Evolutionary conservation across 2,329 filamentous ascomycete genomes (phyloP).

Genomic region (Whalleya microplaca): DNA sequence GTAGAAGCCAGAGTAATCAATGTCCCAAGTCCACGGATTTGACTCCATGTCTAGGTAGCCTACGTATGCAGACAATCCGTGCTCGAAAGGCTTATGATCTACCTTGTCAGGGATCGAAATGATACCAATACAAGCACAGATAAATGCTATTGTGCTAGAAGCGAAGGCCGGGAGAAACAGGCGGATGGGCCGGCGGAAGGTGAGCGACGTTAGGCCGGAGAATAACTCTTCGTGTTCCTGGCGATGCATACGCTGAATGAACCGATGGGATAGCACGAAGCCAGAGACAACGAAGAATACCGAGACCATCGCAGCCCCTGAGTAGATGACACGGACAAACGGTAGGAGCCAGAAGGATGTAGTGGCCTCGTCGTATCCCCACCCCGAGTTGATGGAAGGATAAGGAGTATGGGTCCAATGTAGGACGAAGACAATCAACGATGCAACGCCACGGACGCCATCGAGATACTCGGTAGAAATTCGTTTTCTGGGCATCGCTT

Average conservation of each 20-base stretch:
- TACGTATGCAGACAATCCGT: slow-evolving; percentile 32
- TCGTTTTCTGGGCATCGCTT: slow-evolving; percentile 18
- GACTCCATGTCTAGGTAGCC: slow-evolving; percentile 36
- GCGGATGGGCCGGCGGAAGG: slow-evolving; percentile 46
- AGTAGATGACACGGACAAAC: slow-evolving; percentile 43
- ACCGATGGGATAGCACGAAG: slow-evolving; percentile 45
- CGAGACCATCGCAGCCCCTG: slow-evolving; percentile 45
- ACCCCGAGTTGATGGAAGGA: slow-evolving; percentile 36
- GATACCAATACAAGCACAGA: slow-evolving; percentile 33
- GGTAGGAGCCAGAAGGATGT: slow-evolving; percentile 41
- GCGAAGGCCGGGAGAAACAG: slow-evolving; percentile 46
- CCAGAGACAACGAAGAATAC: slow-evolving; percentile 49
- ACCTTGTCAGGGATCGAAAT: slow-evolving; percentile 31
- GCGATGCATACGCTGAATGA: slow-evolving; percentile 38
- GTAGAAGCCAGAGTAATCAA: slow-evolving; percentile 36
- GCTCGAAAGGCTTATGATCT: slow-evolving; percentile 31
- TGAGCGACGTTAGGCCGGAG: slow-evolving; percentile 41
- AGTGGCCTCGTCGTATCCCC: slow-evolving; percentile 39
- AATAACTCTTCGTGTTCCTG: slow-evolving; percentile 35
- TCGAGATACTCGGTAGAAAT: slow-evolving; percentile 45
- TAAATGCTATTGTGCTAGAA: slow-evolving; percentile 41
- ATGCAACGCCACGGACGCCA: slow-evolving; percentile 45
- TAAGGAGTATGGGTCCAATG: slow-evolving; percentile 40
- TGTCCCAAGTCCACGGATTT: slow-evolving; percentile 36
- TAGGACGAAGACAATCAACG: slow-evolving; percentile 45